phyloP scores from a whole-genome alignment of 371 early-diverging fungal species.

The Hamiltosporidium magnivora region DNA sequence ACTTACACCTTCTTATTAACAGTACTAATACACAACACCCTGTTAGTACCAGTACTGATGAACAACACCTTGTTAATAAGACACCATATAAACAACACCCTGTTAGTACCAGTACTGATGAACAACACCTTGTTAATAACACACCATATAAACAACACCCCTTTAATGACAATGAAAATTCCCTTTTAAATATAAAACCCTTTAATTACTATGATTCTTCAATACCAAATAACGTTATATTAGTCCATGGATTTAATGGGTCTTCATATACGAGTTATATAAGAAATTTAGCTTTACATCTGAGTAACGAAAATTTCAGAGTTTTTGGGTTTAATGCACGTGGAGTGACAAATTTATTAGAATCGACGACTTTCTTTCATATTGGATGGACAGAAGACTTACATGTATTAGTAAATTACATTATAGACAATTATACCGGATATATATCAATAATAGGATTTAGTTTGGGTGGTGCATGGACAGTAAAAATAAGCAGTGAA shows the following conservation, averaged over 20 bases:
- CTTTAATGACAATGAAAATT: too few relatives aligned
- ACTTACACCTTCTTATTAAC: too few relatives aligned
- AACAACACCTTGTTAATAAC: too few relatives aligned
- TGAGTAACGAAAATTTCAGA: slow-evolving; percentile 30
- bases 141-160: too few relatives aligned
- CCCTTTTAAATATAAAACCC: too few relatives aligned
- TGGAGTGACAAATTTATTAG: slow-evolving; percentile 21
- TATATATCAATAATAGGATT: slow-evolving; percentile 47
- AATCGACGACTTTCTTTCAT: slow-evolving; percentile 42
- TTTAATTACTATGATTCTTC: neutral
- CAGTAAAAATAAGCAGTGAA: too few relatives aligned
- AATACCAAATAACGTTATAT: slow-evolving; percentile 32
- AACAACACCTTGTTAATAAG: too few relatives aligned
- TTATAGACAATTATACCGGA: slow-evolving; percentile 41
- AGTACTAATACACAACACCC: too few relatives aligned
- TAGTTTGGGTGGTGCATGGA: slow-evolving; percentile 48
- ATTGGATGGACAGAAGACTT: slow-evolving; percentile 53
- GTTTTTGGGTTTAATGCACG: slow-evolving; percentile 47
- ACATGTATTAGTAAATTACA: slow-evolving; percentile 28
- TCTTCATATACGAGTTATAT: slow-evolving; percentile 40
- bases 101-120: too few relatives aligned
- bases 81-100: too few relatives aligned
- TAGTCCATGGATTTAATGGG: slow-evolving; percentile 53
- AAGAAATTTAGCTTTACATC: slow-evolving; percentile 23
- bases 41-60: too few relatives aligned